Evolutionary conservation across 371 early-diverging fungal genomes (phyloP), one percentile per base, ranked within the genome.

Genomic region (Haplosporangium sp.): DNA sequence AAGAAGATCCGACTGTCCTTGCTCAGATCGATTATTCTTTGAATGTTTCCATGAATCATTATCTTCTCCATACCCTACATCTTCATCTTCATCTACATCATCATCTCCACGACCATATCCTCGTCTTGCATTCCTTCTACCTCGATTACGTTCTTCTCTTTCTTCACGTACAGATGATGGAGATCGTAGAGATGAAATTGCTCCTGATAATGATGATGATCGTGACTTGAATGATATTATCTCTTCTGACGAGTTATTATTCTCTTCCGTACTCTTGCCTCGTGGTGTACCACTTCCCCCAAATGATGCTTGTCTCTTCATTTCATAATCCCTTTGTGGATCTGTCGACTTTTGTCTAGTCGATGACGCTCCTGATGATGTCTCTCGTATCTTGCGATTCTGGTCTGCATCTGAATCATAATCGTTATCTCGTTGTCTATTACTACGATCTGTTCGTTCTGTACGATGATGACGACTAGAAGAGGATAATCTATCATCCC

Each of bases 301-400:
- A 52, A 65, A 66, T 15, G 42, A 44, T 10, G 57, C 63, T 52
- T 63, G 67, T n/a, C 71, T 38, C 48, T 65, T 70, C 39, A 58
- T 11, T 20, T 76, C 76, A 65, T 76, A 71, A 6, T 76, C 76
- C 2, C 71, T 65, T 63, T 70, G 76, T n/a, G 76, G 65, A 34
- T 76, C 72, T 4, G 20, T 39, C 37, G 72, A 40, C 47, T 53
- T 63, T 50, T 42, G 56, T 38, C 59, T 62, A 3, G 67, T 35
- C 7, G 76, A 63, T 11, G 60, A 66, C 7, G 69, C 69, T 10
- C 61, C 34, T 1, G 58, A 55, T 27, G 63, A 69, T 5, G 38
- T 4, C 42, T 69, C 69, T 3, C 62, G 62, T 2, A 38, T 66
- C 55, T 63, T 61, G 47, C 61, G 64, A 20, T 38, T 45, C 4